A percentile compares a stretch with the other conserved stretches of the same genome.
Conservation (phyloP, 495 filamentous ascomycete genomes). For the Podospora pseudoanserina region DNA sequence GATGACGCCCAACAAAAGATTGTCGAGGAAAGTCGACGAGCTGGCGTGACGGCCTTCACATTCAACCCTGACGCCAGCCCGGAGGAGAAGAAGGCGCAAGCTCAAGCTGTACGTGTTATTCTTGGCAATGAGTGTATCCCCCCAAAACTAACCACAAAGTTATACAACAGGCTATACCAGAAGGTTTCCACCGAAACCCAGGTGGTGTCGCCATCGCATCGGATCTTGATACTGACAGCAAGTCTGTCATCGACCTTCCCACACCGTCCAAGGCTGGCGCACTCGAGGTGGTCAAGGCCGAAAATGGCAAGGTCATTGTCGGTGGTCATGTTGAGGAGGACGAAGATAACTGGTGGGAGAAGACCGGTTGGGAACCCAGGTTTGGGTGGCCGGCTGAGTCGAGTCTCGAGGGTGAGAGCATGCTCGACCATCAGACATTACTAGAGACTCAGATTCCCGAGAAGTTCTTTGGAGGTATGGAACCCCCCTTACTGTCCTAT, state of each 20-base stretch:
- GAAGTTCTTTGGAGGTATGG: constrained; percentile 82
- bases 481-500: not conserved
- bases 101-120: constrained; percentile 62
- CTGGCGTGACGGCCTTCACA: constrained; percentile 72
- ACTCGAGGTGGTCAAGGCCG: constrained; percentile 37
- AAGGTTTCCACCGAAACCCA: constrained; percentile 64
- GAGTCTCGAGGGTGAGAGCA: constrained; percentile 54
- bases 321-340: constrained; percentile 50
- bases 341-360: constrained; percentile 56
- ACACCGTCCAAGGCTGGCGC: constrained; percentile 67
- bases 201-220: constrained; percentile 67
- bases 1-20: constrained; percentile 67
- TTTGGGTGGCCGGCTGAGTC: constrained; percentile 62
- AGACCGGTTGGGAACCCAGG: constrained; percentile 82
- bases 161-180: constrained; percentile 38
- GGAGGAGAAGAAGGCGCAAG: constrained; percentile 78
- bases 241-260: constrained; percentile 74
- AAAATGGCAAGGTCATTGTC: not conserved
- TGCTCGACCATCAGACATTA: constrained; percentile 83
- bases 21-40: constrained; percentile 69
- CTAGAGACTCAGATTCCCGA: constrained; percentile 83
- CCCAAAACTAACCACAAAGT: constrained; percentile 16
- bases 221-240: constrained; percentile 67
- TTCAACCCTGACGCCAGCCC: constrained; percentile 84
- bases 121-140: constrained; percentile 8